Evolutionary conservation across 1,284 basidiomycete genomes (phyloP).

Genomic region (Sphaerobolus stellatus): DNA sequence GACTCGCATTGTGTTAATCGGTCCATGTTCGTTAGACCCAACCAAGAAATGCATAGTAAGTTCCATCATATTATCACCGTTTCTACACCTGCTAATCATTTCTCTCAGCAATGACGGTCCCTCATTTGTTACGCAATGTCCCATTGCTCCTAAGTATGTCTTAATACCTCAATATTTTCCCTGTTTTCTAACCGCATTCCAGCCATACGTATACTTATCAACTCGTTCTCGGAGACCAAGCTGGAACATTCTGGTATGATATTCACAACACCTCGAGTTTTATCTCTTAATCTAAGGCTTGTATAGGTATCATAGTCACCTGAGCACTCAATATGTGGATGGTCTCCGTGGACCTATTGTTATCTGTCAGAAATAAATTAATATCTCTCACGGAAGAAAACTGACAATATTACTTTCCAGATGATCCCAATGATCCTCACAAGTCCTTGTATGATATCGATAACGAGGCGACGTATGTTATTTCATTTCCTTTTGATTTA

Average conservation of each 20-base stretch:
- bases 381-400: too few species aligned
- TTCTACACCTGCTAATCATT: neutral
- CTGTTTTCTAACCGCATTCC: conserved; percentile 30
- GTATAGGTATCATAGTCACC: conserved; percentile 42
- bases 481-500: neutral
- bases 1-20: neutral
- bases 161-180: too few species aligned
- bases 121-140: neutral
- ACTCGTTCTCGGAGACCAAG: conserved; percentile 23
- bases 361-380: conserved; percentile 3
- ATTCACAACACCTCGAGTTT: neutral
- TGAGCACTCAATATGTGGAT: conserved; percentile 41
- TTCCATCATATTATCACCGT: neutral
- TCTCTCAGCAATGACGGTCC: neutral
- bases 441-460: conserved; percentile 20
- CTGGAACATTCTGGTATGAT: conserved; percentile 34
- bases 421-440: conserved; percentile 16
- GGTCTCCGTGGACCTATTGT: conserved; percentile 34
- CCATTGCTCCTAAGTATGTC: neutral
- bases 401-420: neutral
- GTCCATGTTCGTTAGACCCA: neutral
- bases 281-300: conserved; percentile 23
- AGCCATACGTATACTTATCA: conserved; percentile 1
- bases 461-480: conserved; percentile 13
- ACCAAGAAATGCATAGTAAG: neutral